Base-by-base conservation (phyloP, 305 asterid genomes). In the Euphrasia arctica region DNA sequence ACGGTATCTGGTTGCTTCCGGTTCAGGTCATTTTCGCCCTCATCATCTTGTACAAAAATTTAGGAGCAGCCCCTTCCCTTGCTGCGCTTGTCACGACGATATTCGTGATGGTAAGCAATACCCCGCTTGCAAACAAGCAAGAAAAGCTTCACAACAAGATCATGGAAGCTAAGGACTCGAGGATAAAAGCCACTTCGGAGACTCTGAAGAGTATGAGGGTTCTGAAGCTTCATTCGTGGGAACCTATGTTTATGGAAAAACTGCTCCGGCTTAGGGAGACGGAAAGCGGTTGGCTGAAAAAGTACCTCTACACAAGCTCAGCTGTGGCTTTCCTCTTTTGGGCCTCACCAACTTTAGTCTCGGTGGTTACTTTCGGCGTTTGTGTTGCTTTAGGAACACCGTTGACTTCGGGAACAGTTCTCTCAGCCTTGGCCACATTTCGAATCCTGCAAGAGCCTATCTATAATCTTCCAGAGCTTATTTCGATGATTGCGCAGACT, bases 401-500 rank as follows among this genome's bases (percentile, higher is more conserved):
- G 4, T 61, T 90, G 14, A 81, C 89, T 3, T 77, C 96, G 9
- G 89, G 86, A n/a, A 80, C 86, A 0, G 95, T 90, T 63, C 89
- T 90, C 14, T 88, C 96, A 0, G 92, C 90, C 25, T 56, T 90
- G 15, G 96, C 97, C 71, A 90, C 96, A 52, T 88, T 90, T 54
- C 74, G 93, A n/a, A 84, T 87, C 22, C 85, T 89, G 47, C 94
- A 87, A 75, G 97, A 87, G 58, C 97, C 97, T 28, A 87, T 89
- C 43, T 87, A 89, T 69, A 89, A 89, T 66, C 81, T 89, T 32
- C 97, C 97, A 0, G 91, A 87, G 78, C 91, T 85, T 51, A 69
- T 85, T 39, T 89, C 95, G 0, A 76, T 87, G 88, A 71, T 82
- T 55, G 88, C 89, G 31, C 97, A 89, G 65, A 80, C 97, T 0